Base-by-base conservation (phyloP, 2,329 filamentous ascomycete genomes). In the Dactylellina sp. region DNA sequence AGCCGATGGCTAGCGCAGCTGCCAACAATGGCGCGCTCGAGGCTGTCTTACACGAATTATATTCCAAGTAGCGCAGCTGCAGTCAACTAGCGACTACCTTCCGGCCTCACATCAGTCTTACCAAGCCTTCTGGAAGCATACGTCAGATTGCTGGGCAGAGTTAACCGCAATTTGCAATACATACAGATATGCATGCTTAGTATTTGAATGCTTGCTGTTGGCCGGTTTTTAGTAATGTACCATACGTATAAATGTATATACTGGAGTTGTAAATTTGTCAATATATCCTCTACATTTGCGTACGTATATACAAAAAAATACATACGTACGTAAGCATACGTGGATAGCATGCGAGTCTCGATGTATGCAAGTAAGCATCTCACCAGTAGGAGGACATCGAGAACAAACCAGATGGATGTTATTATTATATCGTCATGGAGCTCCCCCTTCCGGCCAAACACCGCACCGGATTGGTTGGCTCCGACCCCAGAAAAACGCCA, bases 381-480 rank as follows among this genome's bases (percentile, higher is more conserved):
- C 16, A 32, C 47, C 14, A 32, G 22, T 14, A 22, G 9, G 7
- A n/a, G 11, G 16, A n/a, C 39, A 42, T n/a, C 28, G 28, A 32
- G 9, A 9, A 32, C 9, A 20, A 6, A 35, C 6, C 4, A n/a
- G 14, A n/a, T 24, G 25, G 49, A 35, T 52, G n/a, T n/a, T n/a
- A 32, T 32, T 5, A 32, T 32, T 32, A 32, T 32, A 32, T 32
- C 28, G n/a, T 32, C 28, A 4, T 32, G 28, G 32, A 55, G 32
- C 40, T 57, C 40, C 44, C 40, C n/a, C n/a, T n/a, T 18, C 44
- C 40, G 53, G 37, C 37, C 22, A 40, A 37, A 32, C 28, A 37
- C 25, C 44, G 42, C 44, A 44, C 46, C 53, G 55, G 62, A 66
- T 66, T 66, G 62, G 63, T 24, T 68, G 63, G 53, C 63, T 60